Evolutionary conservation across 1,284 basidiomycete species (phyloP), one percentile per base, ranked within the genome.

Genomic region (Apiotrichum sp.): DNA sequence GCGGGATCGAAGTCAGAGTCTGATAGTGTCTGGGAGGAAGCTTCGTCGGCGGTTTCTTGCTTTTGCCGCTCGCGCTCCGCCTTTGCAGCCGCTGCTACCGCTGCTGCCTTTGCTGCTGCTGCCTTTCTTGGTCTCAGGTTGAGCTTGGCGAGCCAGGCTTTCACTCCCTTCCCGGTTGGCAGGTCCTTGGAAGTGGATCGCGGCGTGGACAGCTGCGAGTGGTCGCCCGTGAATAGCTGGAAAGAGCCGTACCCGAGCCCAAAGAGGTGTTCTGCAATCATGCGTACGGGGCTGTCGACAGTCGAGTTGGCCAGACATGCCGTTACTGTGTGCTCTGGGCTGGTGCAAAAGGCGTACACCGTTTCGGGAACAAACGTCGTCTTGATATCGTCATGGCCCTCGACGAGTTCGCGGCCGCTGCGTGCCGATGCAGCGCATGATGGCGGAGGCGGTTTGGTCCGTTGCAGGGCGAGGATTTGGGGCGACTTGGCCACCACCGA

Each of bases 211-310:
- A 13, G 22, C 42, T 10, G 14, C 4, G 47, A 22, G 16, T 38
- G 31, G 33, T 58, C 57, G 31, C 54, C 54, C 0, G 56, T 61
- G 45, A 52, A 61, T n/a, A 52, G 38, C 14, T 57, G 53, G 32
- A 61, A 58, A 22, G 53, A 53, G 11, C 61, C 61, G 42, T 56
- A 55, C 10, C 50, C 61, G 5, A 62, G 51, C 4, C 61, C 61
- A 32, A 57, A 62, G 16, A 62, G 61, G 51, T 62, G 57, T 47
- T 62, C 61, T 16, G 61, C 61, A 16, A 62, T 59, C 48, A 62
- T 56, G 29, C 61, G 61, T 32, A 62, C 61, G 0, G 61, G 55
- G 44, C 47, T 55, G 56, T 62, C 61, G 36, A 59, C 44, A 13
- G 61, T 59, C 38, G 58, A 57, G 47, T 62, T 62, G 6, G 55